phyloP scores from a whole-genome alignment of 2,329 filamentous ascomycete species.

The Hansfordia pulvinata region DNA sequence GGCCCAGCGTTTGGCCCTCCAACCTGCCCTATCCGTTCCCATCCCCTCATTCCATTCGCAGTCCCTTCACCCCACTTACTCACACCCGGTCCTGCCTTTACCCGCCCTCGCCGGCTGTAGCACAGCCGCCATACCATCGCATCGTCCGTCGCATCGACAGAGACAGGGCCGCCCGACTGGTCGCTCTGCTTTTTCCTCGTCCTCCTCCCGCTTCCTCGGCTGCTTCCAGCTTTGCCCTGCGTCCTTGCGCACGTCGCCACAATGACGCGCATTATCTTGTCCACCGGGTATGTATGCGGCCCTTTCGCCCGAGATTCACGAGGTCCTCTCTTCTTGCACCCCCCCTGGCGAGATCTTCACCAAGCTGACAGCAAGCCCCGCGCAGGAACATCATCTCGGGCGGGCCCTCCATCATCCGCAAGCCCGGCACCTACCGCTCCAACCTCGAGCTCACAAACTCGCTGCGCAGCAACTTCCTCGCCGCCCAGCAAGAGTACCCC shows the following conservation, averaged over 20 bases:
- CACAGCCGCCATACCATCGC: no score
- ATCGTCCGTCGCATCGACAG: no score
- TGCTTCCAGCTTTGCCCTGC: conserved; percentile 1
- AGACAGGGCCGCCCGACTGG: no score
- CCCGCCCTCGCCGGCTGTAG: no score
- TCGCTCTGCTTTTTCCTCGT: no score
- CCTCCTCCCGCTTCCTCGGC: no score
- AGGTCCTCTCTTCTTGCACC: conserved; percentile 2
- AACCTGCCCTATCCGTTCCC: no score
- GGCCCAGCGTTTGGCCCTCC: no score
- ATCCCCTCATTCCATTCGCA: no score
- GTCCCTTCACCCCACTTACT: no score
- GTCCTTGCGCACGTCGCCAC: conserved; percentile 7
- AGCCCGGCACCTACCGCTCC: conserved; percentile 64
- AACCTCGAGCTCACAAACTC: conserved; percentile 89
- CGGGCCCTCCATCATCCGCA: conserved; percentile 72
- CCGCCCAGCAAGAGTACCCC: conserved; percentile 51
- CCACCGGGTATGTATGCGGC: conserved; percentile 56
- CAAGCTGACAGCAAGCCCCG: conserved; percentile 4
- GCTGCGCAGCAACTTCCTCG: conserved; percentile 68
- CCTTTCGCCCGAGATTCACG: conserved; percentile 1
- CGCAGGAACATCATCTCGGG: conserved; percentile 69
- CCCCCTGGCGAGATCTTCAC: neutral
- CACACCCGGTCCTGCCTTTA: no score
- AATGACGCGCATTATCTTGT: conserved; percentile 72